Evolutionary conservation across 1,284 basidiomycete genomes (phyloP).

Genomic region (Trichosporon ovoides): DNA sequence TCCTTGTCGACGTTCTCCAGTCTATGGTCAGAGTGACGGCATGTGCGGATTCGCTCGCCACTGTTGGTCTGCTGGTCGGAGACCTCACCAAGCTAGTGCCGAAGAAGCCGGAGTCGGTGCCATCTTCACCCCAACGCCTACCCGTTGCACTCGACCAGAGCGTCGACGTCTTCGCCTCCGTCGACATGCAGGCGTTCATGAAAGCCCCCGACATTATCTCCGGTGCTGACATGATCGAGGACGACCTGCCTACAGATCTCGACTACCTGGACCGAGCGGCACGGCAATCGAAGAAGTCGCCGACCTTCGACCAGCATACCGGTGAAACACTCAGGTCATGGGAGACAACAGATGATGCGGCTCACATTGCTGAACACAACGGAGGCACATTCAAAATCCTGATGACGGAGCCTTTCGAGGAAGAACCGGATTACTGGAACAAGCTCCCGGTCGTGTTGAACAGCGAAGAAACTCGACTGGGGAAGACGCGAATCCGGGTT

Average conservation of each 20-base stretch:
- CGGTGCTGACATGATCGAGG: constrained; percentile 79
- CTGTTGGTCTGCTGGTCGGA: constrained; percentile 35
- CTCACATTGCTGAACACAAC: constrained; percentile 84
- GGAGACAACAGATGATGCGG: constrained; percentile 50
- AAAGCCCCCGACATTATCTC: constrained; percentile 60
- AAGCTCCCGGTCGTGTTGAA: constrained; percentile 51
- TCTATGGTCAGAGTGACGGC: constrained; percentile 35
- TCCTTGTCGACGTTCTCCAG: constrained; percentile 31
- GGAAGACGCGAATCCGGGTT: constrained; percentile 52
- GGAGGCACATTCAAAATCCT: constrained; percentile 82
- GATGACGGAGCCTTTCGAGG: constrained; percentile 54
- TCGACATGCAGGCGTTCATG: constrained; percentile 77
- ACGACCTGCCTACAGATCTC: constrained; percentile 81
- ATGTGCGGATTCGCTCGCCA: constrained; percentile 49
- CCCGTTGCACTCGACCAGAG: constrained; percentile 28
- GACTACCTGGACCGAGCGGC: constrained; percentile 76
- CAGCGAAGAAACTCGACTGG: constrained; percentile 34
- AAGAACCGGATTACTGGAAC: constrained; percentile 69
- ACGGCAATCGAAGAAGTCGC: constrained; percentile 24
- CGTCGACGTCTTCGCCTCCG: constrained; percentile 57
- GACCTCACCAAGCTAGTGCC: constrained; percentile 38
- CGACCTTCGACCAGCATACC: constrained; percentile 62
- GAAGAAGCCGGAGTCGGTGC: constrained; percentile 7
- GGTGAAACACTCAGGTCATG: constrained; percentile 48
- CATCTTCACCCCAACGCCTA: neutral